Conservation (phyloP, 2,329 filamentous ascomycete genomes). For the Simplicillium aogashimaense region DNA sequence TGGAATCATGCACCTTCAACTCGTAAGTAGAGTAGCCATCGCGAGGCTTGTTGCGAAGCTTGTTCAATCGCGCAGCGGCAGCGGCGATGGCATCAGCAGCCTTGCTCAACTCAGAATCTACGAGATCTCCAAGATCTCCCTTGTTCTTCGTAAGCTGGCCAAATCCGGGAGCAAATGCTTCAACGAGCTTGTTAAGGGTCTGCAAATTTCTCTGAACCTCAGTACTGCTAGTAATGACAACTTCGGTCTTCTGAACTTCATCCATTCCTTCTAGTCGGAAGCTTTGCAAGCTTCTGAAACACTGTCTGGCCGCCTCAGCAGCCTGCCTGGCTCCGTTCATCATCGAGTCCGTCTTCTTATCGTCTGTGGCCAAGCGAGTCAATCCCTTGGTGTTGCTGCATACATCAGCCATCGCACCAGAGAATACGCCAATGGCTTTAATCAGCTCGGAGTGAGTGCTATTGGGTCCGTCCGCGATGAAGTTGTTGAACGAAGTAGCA, state of each 20-base stretch:
- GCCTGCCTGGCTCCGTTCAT: constrained; percentile 75
- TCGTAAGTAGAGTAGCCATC: constrained; percentile 95
- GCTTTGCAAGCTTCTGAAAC: constrained; percentile 89
- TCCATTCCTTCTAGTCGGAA: constrained; percentile 90
- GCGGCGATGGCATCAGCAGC: constrained; percentile 93
- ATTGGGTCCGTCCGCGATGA: constrained; percentile 91
- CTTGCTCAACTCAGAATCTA: constrained; percentile 84
- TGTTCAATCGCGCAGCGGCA: constrained; percentile 78
- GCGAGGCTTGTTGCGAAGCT: constrained; percentile 91
- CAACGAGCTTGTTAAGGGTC: constrained; percentile 85
- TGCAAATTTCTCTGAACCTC: constrained; percentile 93
- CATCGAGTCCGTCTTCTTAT: constrained; percentile 85
- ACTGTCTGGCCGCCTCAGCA: constrained; percentile 79
- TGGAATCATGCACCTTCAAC: constrained; percentile 89
- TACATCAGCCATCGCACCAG: constrained; percentile 85
- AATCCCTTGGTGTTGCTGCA: constrained; percentile 95
- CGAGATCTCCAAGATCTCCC: constrained; percentile 85
- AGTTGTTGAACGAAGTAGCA: constrained; percentile 96
- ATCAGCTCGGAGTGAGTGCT: constrained; percentile 86
- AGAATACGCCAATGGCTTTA: constrained; percentile 81
- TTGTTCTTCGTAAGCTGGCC: constrained; percentile 68
- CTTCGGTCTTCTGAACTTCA: constrained; percentile 84
- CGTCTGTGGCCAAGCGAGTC: constrained; percentile 83
- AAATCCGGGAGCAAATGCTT: constrained; percentile 82
- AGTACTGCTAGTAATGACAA: constrained; percentile 95